Evolutionary conservation across 108 stramenopile species (phyloP), one percentile per base, ranked within the genome.

Genomic region (Nitzschia sp.): DNA sequence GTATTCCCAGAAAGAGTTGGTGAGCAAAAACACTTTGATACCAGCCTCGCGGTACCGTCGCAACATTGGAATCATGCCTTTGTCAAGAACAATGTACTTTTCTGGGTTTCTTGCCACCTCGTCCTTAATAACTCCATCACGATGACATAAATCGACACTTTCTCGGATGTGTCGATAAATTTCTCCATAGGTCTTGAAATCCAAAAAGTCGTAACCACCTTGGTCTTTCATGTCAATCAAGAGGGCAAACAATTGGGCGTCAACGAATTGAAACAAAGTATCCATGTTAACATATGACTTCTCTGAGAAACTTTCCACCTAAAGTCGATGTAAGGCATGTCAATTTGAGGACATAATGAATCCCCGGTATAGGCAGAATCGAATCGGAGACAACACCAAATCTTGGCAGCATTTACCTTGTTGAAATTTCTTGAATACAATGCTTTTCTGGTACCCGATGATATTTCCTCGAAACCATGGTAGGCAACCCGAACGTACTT

Each of bases 111-210:
- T 58, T 8, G 90, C 90, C 17, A 96, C 95, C 54, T 90, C 86
- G 75, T 98, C 95, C 76, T 98, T 98, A 63, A 98, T 98, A 57
- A 93, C 94, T 30, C 97, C 97, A 79, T 98, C 97, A 25, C 96
- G 80, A 68, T 98, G 97, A 65, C 97, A 98, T 23, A 98, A 65
- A 69, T 98, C 97, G 0, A 98, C 96, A 69, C 90, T 88, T 56
- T 89, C 85, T 46, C 96, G 76, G 19, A 97, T 87, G 41, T 98
- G 81, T 19, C 76, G 53, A 65, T 92, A 97, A 41, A 96, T 90
- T 66, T 92, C 85, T 55, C 85, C 90, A 71, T 97, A 97, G 6
- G 96, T 92, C 78, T 94, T 92, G 41, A 61, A 80, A 62, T 93
- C 90, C 62, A 94, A 58, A 70, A 89, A 81, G 21, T 90, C 86